Percentiles rank a stretch among this genome's conserved stretches.
phyloP scores from a whole-genome alignment of 768 basidiomycete genomes.

The Hygrocybe punicea region DNA sequence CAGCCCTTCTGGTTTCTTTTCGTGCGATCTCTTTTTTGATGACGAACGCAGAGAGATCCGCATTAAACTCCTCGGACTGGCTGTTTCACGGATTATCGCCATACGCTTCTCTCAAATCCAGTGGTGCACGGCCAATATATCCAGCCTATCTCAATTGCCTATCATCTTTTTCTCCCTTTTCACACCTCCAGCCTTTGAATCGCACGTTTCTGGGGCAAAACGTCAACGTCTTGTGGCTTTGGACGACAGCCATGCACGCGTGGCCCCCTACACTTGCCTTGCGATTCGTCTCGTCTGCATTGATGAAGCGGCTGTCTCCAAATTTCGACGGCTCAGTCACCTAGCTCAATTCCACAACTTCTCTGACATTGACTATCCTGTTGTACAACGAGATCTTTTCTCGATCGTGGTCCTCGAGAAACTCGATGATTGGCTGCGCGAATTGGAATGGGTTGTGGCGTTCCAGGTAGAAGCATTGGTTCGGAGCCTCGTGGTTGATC shows the following conservation, averaged over 20 bases:
- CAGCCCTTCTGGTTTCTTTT: not conserved
- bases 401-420: slow-evolving; percentile 30
- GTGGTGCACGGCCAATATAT: slow-evolving; percentile 35
- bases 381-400: slow-evolving; percentile 46
- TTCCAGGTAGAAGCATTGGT: slow-evolving; percentile 56
- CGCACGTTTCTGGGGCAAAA: slow-evolving; percentile 4
- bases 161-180: slow-evolving; percentile 45
- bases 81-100: slow-evolving; percentile 35
- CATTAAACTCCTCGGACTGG: slow-evolving; percentile 28
- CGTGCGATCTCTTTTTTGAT: slow-evolving; percentile 37
- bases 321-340: slow-evolving; percentile 40
- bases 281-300: slow-evolving; percentile 50
- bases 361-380: slow-evolving; percentile 35
- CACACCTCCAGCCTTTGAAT: slow-evolving; percentile 42
- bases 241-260: slow-evolving; percentile 39
- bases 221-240: slow-evolving; percentile 41
- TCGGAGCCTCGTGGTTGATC: slow-evolving; percentile 43
- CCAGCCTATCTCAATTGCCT: slow-evolving; percentile 26
- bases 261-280: slow-evolving; percentile 52
- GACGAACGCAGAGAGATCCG: slow-evolving; percentile 48
- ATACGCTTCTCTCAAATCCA: slow-evolving; percentile 46
- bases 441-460: slow-evolving; percentile 49
- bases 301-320: slow-evolving; percentile 29
- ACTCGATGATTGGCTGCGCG: slow-evolving; percentile 33
- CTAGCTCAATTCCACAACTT: slow-evolving; percentile 39